Percentiles rank a stretch among this genome's conserved stretches.
Conservation (phyloP, 139 green algal genomes). For the Chlorella sp. region DNA sequence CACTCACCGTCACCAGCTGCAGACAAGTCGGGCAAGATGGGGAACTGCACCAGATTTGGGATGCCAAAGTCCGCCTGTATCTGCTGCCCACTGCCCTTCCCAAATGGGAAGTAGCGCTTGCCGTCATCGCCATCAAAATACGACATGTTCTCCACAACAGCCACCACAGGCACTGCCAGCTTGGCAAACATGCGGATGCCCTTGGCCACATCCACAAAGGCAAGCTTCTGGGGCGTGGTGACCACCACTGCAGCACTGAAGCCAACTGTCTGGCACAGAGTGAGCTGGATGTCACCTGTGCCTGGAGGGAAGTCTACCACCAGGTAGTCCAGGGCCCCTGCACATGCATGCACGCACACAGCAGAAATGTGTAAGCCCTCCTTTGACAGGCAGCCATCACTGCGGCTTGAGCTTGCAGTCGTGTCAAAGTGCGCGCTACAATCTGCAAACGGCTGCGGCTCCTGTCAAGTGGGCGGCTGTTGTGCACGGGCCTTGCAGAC, state of each 20-base stretch:
- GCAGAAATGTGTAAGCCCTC: no score
- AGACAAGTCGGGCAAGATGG: conserved; percentile 87
- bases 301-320: conserved; percentile 96
- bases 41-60: conserved; percentile 87
- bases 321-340: conserved; percentile 99
- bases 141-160: conserved; percentile 98
- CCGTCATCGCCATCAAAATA: conserved; percentile 94
- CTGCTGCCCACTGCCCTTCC: conserved; percentile 63
- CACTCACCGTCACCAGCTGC: conserved; percentile 78
- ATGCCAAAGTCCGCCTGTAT: conserved; percentile 89
- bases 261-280: conserved; percentile 82
- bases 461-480: no score
- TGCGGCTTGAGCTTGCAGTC: no score
- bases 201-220: conserved; percentile 98
- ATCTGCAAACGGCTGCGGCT: no score
- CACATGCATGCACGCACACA: no score
- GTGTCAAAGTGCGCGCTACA: no score
- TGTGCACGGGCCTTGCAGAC: no score
- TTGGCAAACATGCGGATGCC: conserved; percentile 98
- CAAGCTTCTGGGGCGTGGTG: conserved; percentile 97
- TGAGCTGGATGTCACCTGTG: conserved; percentile 98
- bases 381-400: no score
- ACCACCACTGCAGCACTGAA: conserved; percentile 96
- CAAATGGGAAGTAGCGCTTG: conserved; percentile 83
- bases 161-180: no score